Evolutionary conservation across 2,329 filamentous ascomycete genomes (phyloP), one percentile per base, ranked within the genome.

Genomic region (Beauveria scarabaeidicola): DNA sequence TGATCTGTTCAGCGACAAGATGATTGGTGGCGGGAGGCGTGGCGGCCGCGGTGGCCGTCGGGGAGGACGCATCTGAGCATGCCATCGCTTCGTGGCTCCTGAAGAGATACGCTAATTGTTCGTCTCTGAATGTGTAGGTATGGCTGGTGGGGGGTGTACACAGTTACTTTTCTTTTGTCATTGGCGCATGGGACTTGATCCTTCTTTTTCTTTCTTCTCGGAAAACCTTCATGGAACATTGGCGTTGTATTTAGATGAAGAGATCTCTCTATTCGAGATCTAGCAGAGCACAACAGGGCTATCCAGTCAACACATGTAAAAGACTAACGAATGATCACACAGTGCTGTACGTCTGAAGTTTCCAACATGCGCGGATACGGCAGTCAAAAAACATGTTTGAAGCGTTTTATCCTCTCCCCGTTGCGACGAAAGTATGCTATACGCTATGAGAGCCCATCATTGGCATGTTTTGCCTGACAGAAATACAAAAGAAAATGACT

Each of bases 1-100:
- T 23, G 58, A 48, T 19, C 68, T 84, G n/a, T 84, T 84, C 64
- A 83, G 80, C 64, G 81, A 84, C 61, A 74, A 69, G 58, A 65
- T 79, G 40, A 71, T 77, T 55, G 29, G 65, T 67, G 21, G 21
- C 6, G 41, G 41, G 27, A 52, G 62, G 50, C 58, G 58, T 23
- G 44, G 66, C 54, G 66, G 68, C 29, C 61, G 66, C 15, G 62
- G 66, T n/a, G 54, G 60, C 23, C 51, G 61, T 21, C 47, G 61
- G n/a, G 60, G 59, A 13, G 57, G 61, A 8, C 40, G 61, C 27
- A 41, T 36, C n/a, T 58, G n/a, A 52, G 23, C 13, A 13, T 10
- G 21, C 10, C 17, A 13, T 8, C 6, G 21, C 21, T 19, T 57
- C 19, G 6, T 44, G 11, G 13, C 19, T 17, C 21, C 10, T 4